phyloP scores from a whole-genome alignment of 306 rosid genomes.

The Datisca glomerata region DNA sequence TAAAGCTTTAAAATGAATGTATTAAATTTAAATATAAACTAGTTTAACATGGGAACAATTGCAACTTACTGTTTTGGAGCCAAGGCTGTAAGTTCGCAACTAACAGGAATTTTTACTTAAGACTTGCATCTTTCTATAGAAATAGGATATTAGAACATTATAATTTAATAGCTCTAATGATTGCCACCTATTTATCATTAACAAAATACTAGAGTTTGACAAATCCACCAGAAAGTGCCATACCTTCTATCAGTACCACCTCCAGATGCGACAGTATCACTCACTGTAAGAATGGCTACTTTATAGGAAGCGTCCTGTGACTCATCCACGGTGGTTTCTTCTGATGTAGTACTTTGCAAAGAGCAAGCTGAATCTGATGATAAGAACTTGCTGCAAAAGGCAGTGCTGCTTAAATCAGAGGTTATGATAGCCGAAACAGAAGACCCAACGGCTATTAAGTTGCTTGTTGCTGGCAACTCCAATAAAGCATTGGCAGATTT shows the following conservation, averaged over 20 bases:
- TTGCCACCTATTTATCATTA: too few relatives aligned
- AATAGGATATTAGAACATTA: too few relatives aligned
- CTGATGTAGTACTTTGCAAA: constrained; percentile 16
- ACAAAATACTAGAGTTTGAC: too few relatives aligned
- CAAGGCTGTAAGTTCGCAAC: too few relatives aligned
- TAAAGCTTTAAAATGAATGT: too few relatives aligned
- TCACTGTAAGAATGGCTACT: constrained; percentile 84
- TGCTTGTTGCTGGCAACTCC: constrained; percentile 67
- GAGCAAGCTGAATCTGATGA: constrained; percentile 19
- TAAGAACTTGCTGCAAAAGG: constrained; percentile 10
- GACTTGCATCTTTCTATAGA: too few relatives aligned
- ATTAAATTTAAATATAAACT: too few relatives aligned
- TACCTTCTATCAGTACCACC: constrained; percentile 94
- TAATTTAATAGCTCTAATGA: too few relatives aligned
- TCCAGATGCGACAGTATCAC: constrained; percentile 87
- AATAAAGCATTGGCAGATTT: constrained; percentile 84
- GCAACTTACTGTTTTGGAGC: too few relatives aligned
- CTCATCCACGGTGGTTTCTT: constrained; percentile 21
- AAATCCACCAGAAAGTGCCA: not conserved
- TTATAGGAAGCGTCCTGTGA: constrained; percentile 27
- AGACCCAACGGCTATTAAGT: constrained; percentile 49
- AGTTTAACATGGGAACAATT: too few relatives aligned
- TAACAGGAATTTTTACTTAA: too few relatives aligned
- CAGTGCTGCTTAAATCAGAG: constrained; percentile 37
- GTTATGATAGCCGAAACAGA: constrained; percentile 52